Conservation (phyloP, 225 moss, liverwort and hornwort species). For the Bryoerythrophyllum caledonicum region DNA sequence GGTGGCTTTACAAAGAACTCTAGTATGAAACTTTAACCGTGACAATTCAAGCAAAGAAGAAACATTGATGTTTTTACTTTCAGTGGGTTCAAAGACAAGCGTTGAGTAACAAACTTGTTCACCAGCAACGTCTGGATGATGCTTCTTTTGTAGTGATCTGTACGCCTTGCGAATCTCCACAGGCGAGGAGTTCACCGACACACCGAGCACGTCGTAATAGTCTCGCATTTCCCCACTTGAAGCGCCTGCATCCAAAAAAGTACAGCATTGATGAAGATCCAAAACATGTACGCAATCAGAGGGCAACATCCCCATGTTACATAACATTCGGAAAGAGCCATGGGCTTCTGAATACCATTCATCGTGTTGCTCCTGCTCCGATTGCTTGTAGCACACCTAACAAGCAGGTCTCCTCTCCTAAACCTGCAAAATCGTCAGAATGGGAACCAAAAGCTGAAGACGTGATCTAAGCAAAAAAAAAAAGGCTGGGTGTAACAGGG, state of each 20-base stretch:
- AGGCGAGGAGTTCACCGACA: slow-evolving; percentile 58
- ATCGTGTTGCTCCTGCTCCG: slow-evolving; percentile 38
- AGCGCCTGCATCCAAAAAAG: slow-evolving; percentile 29
- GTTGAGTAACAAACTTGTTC: slow-evolving; percentile 53
- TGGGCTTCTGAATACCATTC: slow-evolving; percentile 34
- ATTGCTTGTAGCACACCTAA: slow-evolving; percentile 41
- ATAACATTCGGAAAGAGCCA: background rate
- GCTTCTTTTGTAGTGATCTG: slow-evolving; percentile 77
- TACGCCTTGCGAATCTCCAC: slow-evolving; percentile 84
- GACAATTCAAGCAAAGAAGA: slow-evolving; percentile 7
- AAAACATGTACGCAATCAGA: background rate
- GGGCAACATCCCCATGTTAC: background rate
- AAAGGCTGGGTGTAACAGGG: too few relatives aligned
- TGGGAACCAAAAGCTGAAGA: background rate
- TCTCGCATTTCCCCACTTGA: slow-evolving; percentile 44
- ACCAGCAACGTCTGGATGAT: slow-evolving; percentile 90
- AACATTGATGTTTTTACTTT: background rate
- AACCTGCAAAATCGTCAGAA: slow-evolving; percentile 26
- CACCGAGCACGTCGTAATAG: slow-evolving; percentile 85
- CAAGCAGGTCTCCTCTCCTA: slow-evolving; percentile 30
- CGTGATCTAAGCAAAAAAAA: background rate
- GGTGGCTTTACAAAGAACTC: too few relatives aligned
- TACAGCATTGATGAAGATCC: slow-evolving; percentile 6
- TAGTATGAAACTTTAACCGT: background rate
- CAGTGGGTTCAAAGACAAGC: background rate